Evolutionary conservation across 129 eudicot genomes (phyloP).

Genomic region (Centella asiatica): DNA sequence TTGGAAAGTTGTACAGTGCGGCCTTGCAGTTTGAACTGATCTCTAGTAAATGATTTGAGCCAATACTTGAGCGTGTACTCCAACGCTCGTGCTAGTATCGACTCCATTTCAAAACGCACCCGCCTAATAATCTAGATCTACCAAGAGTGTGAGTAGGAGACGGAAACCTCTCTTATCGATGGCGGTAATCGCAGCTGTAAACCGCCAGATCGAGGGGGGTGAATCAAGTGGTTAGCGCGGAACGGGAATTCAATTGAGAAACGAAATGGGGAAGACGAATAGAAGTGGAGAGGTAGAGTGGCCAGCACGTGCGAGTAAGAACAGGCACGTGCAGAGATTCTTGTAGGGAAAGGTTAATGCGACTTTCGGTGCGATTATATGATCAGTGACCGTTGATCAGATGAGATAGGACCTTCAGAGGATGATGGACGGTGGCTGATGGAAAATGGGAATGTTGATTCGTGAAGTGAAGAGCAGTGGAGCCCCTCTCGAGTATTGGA

Average conservation of each 20-base stretch:
- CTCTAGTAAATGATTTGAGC: conserved; percentile 89
- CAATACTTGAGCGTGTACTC: conserved; percentile 95
- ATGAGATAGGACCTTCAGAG: neutral
- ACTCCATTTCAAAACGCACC: conserved; percentile 42
- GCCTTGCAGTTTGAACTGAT: conserved; percentile 96
- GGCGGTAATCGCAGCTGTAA: neutral
- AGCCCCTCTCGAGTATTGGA: conserved; percentile 5
- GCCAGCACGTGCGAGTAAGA: neutral
- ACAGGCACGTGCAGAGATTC: neutral
- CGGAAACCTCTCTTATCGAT: neutral
- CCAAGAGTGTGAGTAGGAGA: neutral
- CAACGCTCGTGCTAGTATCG: conserved; percentile 82
- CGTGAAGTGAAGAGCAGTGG: neutral
- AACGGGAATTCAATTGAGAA: neutral
- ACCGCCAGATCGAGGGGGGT: neutral
- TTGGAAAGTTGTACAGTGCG: conserved; percentile 83
- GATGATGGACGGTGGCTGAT: conserved; percentile 11
- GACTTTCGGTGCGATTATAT: neutral
- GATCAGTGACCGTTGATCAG: neutral
- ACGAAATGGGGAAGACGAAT: too few species aligned
- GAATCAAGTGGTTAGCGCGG: neutral
- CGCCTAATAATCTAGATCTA: neutral
- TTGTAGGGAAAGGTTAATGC: neutral
- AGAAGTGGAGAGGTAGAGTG: neutral
- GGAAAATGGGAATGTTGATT: neutral